Conservation (phyloP, 1,284 basidiomycete genomes). For the Apiotrichum sp. region DNA sequence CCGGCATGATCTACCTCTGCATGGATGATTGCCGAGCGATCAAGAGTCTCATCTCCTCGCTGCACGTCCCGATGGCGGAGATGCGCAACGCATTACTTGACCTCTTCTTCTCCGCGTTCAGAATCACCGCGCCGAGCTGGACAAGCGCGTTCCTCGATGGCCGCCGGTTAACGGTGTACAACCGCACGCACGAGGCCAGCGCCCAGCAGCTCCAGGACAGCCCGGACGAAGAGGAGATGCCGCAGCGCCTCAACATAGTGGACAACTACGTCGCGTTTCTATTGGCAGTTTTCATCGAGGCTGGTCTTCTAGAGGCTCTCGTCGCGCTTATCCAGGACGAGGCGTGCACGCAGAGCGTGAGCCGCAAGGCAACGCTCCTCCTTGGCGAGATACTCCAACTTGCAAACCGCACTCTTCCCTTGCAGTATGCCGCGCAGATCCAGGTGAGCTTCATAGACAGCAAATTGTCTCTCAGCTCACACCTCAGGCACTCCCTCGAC, state of each 20-base stretch:
- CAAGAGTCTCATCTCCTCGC: slow-evolving; percentile 72
- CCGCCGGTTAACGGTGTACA: slow-evolving; percentile 61
- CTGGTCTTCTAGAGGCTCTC: slow-evolving; percentile 83
- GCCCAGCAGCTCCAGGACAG: slow-evolving; percentile 30
- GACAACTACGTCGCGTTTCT: slow-evolving; percentile 93
- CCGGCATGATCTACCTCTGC: slow-evolving; percentile 89
- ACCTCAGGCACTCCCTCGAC: slow-evolving; percentile 66
- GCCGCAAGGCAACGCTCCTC: slow-evolving; percentile 80
- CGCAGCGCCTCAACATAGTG: slow-evolving; percentile 68
- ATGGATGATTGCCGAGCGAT: slow-evolving; percentile 83
- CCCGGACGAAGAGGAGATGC: slow-evolving; percentile 44
- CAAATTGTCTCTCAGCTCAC: not conserved
- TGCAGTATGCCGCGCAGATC: slow-evolving; percentile 71
- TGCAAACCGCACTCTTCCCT: slow-evolving; percentile 80
- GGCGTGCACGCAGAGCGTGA: slow-evolving; percentile 57
- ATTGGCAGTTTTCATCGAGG: slow-evolving; percentile 76
- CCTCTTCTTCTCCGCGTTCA: slow-evolving; percentile 88
- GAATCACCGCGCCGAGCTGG: slow-evolving; percentile 84
- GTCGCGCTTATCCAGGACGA: slow-evolving; percentile 69
- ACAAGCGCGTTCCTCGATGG: slow-evolving; percentile 84
- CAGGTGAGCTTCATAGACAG: slow-evolving; percentile 54
- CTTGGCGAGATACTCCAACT: slow-evolving; percentile 86
- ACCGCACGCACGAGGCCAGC: slow-evolving; percentile 32
- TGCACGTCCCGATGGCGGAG: slow-evolving; percentile 80
- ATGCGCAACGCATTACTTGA: slow-evolving; percentile 90